Evolutionary conservation across 2,329 filamentous ascomycete species (phyloP).

Genomic region (Aspergillus sp.): DNA sequence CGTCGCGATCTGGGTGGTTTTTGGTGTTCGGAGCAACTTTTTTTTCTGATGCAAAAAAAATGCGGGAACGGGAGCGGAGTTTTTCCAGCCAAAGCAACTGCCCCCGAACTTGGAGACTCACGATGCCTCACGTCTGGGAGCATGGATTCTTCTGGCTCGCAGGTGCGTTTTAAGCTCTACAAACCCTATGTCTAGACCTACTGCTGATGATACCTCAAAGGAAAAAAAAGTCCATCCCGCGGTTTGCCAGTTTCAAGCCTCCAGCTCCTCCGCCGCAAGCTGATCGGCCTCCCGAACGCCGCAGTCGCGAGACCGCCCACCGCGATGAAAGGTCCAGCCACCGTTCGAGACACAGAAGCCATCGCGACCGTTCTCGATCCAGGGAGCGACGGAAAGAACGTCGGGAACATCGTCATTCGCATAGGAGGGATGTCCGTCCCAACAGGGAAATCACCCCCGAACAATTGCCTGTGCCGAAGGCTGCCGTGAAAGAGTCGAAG

Average conservation of each 20-base stretch:
- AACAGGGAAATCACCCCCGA: constrained; percentile 4
- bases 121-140: constrained; percentile 17
- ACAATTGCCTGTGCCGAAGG: constrained; percentile 2
- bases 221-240: constrained; percentile 53
- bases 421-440: constrained; percentile 7
- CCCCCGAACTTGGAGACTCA: constrained; percentile 6
- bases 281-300: constrained; percentile 15
- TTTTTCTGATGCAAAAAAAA: constrained; percentile 24
- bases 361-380: constrained; percentile 19
- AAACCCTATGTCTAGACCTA: neutral
- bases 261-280: constrained; percentile 15
- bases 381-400: constrained; percentile 12
- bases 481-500: constrained; percentile 8
- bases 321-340: constrained; percentile 18
- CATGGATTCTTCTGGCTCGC: constrained; percentile 31
- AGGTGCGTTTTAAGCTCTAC: constrained; percentile 23
- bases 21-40: constrained; percentile 22
- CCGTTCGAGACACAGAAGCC: constrained; percentile 17
- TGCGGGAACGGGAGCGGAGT: constrained; percentile 18
- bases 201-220: constrained; percentile 10
- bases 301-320: constrained; percentile 13
- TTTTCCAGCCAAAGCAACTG: constrained; percentile 17
- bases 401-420: constrained; percentile 8
- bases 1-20: neutral
- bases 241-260: constrained; percentile 70